Evolutionary conservation across 2,329 filamentous ascomycete species (phyloP).

Genomic region (Tolypocladium guangdongense): DNA sequence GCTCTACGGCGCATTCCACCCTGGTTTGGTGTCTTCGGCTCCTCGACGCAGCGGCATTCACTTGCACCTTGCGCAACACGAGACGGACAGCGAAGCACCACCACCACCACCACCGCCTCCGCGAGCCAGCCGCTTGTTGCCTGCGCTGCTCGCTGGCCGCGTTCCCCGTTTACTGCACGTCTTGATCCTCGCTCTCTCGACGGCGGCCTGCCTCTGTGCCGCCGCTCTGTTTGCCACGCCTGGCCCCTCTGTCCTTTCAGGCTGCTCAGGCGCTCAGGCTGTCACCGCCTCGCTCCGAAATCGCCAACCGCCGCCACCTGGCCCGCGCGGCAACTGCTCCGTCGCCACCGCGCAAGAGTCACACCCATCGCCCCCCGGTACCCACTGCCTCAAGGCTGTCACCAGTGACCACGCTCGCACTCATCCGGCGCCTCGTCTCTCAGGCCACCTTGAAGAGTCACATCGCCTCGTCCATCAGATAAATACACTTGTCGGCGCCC

Average conservation of each 20-base stretch:
- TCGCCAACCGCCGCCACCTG: conserved; percentile 24
- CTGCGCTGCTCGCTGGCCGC: not conserved
- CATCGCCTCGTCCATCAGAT: conserved; percentile 16
- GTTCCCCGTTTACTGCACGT: not conserved
- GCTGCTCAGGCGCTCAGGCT: not conserved
- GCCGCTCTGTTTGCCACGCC: conserved; percentile 4
- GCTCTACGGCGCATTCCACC: conserved; percentile 25
- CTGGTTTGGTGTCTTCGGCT: conserved; percentile 8
- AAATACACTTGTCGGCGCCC: conserved; percentile 16
- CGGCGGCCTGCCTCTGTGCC: not conserved
- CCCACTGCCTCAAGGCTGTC: conserved; percentile 13
- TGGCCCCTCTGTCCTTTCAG: conserved; percentile 3
- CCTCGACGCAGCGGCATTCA: conserved; percentile 35
- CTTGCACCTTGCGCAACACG: conserved; percentile 34
- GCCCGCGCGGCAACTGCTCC: conserved; percentile 18
- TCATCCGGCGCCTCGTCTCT: conserved; percentile 17
- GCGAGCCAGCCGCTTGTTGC: not conserved
- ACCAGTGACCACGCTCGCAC: conserved; percentile 5
- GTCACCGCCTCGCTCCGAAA: conserved; percentile 23
- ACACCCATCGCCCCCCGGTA: conserved; percentile 18
- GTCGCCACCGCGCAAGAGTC: conserved; percentile 27
- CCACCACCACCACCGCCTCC: not conserved
- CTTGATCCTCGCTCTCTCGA: not conserved
- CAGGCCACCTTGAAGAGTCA: conserved; percentile 25
- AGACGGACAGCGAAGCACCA: not conserved